Percentiles rank a stretch among this genome's conserved stretches.
Evolutionary conservation across 306 rosid species (phyloP).

Genomic region (Notholithocarpus densiflorus): DNA sequence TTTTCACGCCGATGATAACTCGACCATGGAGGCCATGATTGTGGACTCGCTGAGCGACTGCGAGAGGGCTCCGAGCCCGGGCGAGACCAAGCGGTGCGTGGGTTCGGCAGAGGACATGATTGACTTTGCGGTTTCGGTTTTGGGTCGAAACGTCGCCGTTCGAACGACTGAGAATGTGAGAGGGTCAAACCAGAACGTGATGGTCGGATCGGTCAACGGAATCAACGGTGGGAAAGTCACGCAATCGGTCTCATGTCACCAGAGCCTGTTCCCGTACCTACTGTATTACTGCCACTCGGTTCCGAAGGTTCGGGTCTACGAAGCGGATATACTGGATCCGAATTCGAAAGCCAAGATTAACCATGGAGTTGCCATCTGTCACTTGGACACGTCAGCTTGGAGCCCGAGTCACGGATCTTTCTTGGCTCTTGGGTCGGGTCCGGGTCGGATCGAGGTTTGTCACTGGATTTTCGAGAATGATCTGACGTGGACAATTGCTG

Average conservation of each 20-base stretch:
- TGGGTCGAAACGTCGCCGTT: conserved; percentile 74
- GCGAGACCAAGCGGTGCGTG: conserved; percentile 90
- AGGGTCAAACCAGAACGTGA: conserved; percentile 58
- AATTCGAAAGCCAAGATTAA: conserved; percentile 54
- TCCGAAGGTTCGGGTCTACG: conserved; percentile 90
- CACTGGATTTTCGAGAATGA: conserved; percentile 98
- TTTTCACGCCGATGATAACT: conserved; percentile 71
- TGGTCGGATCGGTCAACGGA: conserved; percentile 60
- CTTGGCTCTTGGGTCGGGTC: conserved; percentile 66
- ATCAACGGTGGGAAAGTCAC: conserved; percentile 82
- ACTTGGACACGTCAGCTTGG: conserved; percentile 87
- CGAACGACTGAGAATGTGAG: conserved; percentile 55
- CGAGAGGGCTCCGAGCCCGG: conserved; percentile 66
- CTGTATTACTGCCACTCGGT: conserved; percentile 95
- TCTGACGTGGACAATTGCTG: conserved; percentile 80
- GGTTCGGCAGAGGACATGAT: conserved; percentile 89
- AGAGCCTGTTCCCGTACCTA: conserved; percentile 82
- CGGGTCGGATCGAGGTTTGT: conserved; percentile 91
- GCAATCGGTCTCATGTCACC: conserved; percentile 90
- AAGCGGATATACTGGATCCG: conserved; percentile 79
- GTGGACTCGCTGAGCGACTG: conserved; percentile 59
- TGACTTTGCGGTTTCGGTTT: conserved; percentile 73
- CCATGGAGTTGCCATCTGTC: conserved; percentile 86
- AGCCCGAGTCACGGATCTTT: conserved; percentile 87
- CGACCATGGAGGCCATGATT: conserved; percentile 76